Base-by-base conservation (phyloP, 2,329 filamentous ascomycete species). In the Ustilaginoidea virens region DNA sequence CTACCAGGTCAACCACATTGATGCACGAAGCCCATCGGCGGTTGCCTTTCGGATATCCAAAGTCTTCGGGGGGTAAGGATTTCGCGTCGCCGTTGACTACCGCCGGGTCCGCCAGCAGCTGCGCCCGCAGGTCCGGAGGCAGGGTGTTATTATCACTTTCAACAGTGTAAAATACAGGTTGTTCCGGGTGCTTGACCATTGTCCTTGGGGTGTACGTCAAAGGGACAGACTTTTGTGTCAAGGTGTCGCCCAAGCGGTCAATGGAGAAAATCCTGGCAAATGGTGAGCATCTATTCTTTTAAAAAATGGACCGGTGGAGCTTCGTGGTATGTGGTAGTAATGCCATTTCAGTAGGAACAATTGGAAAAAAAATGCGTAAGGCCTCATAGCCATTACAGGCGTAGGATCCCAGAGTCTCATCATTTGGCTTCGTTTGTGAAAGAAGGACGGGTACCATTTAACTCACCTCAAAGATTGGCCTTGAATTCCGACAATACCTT, bases 21-120 rank as follows among this genome's bases (percentile, higher is more conserved):
- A 99, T 86, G 52, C 86, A 96, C 7, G 87, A 96, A 23, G 90
- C 83, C 90, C 90, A 99, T 39, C 87, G 80, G 13, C 81, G 79
- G 34, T 70, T 74, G 15, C 74, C 85, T 32, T 76, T 73, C 7
- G 90, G 80, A 44, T 94, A 83, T 2, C 90, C 90, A 48, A 98
- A 94, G 5, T 92, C 80, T 39, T 78, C 71, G 1, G 83, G 71
- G 0, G 81, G 74, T 3, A 90, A 61, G 8, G 76, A 63, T 4
- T 64, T 60, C n/a, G 69, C 63, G 37, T 86, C 77, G 5, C 79
- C 80, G 46, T 83, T 85, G 6, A 74, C 70, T 4, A 72, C 63
- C 5, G 62, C 63, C 0, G 78, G 74, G 39, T 90, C 80, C 18
- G 76, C 67, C 8, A 92, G 62, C 2, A 94, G 63, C 38, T 77